phyloP scores from a whole-genome alignment of 768 basidiomycete species.

The Russula olivacea region DNA sequence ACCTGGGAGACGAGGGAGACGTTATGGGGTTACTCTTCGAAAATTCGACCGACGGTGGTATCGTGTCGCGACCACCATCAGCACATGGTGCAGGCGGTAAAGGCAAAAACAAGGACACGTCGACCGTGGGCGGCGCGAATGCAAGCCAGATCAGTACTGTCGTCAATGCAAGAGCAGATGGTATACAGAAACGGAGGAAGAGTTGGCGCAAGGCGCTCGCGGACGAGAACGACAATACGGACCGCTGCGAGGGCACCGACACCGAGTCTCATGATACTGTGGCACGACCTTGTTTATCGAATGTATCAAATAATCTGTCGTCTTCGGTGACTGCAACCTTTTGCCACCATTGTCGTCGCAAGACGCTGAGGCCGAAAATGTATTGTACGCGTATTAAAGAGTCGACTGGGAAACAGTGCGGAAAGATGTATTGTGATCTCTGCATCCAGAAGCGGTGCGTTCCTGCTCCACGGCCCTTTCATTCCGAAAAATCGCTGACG shows the following conservation, averaged over 20 bases:
- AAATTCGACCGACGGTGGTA: background rate
- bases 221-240: background rate
- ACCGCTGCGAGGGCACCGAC: background rate
- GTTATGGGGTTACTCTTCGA: background rate
- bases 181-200: conserved; percentile 1
- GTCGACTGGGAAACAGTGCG: background rate
- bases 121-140: background rate
- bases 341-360: conserved; percentile 23
- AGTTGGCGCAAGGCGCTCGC: conserved; percentile 12
- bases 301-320: background rate
- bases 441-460: conserved; percentile 23
- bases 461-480: background rate
- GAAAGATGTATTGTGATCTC: conserved; percentile 16
- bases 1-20: conserved; percentile 6
- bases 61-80: background rate
- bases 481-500: background rate
- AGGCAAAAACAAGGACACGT: background rate
- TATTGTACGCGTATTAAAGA: background rate
- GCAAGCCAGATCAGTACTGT: background rate
- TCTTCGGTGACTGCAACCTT: background rate
- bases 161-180: background rate
- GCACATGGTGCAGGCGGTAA: background rate
- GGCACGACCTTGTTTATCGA: background rate
- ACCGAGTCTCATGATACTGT: background rate
- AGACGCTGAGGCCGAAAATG: conserved; percentile 14